Conservation (phyloP, 176 grass and related monocot species). For the Triticum urartu region DNA sequence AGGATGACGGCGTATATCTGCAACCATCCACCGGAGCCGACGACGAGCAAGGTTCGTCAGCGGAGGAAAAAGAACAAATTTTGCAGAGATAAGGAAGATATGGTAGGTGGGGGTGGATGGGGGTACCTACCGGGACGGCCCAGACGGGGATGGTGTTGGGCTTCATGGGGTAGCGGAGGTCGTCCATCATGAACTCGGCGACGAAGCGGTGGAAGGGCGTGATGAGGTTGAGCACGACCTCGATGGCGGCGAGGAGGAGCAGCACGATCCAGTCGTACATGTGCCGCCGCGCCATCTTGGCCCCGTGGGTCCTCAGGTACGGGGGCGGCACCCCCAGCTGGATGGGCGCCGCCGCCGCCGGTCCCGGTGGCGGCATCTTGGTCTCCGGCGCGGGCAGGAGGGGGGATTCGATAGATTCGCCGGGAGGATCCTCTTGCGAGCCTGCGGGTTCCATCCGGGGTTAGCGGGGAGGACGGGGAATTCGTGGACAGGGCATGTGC, state of each 20-base stretch:
- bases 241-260: conserved; percentile 34
- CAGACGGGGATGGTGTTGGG: conserved; percentile 74
- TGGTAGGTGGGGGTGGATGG: too few species aligned
- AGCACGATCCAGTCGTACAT: conserved; percentile 64
- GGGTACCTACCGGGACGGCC: conserved; percentile 57
- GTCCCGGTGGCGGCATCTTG: conserved; percentile 10
- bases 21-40: not conserved
- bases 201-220: conserved; percentile 83
- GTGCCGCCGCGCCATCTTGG: conserved; percentile 39
- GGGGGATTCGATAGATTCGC: not conserved
- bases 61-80: not conserved
- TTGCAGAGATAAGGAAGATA: not conserved
- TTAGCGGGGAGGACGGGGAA: not conserved
- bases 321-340: conserved; percentile 14
- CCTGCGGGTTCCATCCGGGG: not conserved
- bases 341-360: not conserved
- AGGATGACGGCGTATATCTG: conserved; percentile 24
- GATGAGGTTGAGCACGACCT: conserved; percentile 56
- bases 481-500: not conserved
- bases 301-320: conserved; percentile 36
- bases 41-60: not conserved
- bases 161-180: conserved; percentile 68
- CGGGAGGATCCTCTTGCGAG: not conserved
- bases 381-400: not conserved
- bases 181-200: conserved; percentile 53